Evolutionary conservation across 331 rosid genomes (phyloP).

Genomic region (Acacia concinna): DNA sequence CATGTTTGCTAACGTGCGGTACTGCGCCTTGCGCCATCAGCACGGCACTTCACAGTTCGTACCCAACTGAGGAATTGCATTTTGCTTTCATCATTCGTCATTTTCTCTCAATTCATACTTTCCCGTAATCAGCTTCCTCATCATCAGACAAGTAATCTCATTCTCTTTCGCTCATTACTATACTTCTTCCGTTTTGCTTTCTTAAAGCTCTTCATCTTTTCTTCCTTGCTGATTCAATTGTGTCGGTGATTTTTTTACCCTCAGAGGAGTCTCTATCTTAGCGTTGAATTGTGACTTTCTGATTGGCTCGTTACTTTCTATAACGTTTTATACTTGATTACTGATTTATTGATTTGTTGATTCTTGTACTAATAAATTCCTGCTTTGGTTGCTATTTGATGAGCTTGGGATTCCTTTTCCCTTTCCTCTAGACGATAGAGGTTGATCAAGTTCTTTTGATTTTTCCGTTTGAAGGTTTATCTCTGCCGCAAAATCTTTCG

Average conservation of each 20-base stretch:
- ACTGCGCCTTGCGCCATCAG: background rate
- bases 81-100: background rate
- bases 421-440: background rate
- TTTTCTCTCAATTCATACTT: background rate
- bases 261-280: background rate
- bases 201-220: background rate
- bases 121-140: background rate
- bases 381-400: background rate
- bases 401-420: background rate
- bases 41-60: background rate
- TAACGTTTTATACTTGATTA: background rate
- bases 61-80: background rate
- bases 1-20: background rate
- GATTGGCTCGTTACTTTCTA: background rate
- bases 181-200: background rate
- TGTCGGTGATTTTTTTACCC: background rate
- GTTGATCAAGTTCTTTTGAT: constrained; percentile 4
- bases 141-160: background rate
- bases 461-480: background rate
- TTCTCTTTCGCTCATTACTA: background rate
- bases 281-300: background rate
- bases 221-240: background rate
- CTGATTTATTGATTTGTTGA: too few relatives aligned
- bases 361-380: background rate
- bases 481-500: constrained; percentile 16